Percentiles rank a stretch among this genome's conserved stretches.
phyloP scores from a whole-genome alignment of 1,139 yeast genomes.

The Magnusiomyces suaveolens region DNA sequence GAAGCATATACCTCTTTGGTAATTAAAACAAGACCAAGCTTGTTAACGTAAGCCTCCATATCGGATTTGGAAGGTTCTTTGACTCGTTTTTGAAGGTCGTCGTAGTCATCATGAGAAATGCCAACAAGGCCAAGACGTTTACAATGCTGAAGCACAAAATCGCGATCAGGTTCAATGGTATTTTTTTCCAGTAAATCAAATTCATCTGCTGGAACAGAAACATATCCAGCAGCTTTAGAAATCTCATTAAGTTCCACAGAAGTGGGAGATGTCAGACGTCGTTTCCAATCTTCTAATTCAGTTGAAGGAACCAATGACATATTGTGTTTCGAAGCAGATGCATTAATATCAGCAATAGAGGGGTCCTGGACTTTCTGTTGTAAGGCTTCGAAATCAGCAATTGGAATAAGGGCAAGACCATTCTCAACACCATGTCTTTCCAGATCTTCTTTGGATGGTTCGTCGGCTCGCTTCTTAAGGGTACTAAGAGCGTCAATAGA shows the following conservation, averaged over 20 bases:
- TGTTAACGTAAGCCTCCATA: constrained; percentile 41
- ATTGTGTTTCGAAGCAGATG: constrained; percentile 19
- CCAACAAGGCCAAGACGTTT: constrained; percentile 25
- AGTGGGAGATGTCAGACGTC: constrained; percentile 21
- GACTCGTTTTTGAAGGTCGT: constrained; percentile 14
- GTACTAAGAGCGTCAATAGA: constrained; percentile 5
- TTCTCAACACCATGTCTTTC: constrained; percentile 16
- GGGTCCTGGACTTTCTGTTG: constrained; percentile 11
- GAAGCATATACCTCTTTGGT: constrained; percentile 37
- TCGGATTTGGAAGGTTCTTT: constrained; percentile 27
- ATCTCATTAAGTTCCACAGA: constrained; percentile 30
- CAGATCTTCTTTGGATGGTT: constrained; percentile 11
- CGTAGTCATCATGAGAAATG: constrained; percentile 22
- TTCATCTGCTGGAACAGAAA: constrained; percentile 33
- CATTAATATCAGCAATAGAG: constrained; percentile 9
- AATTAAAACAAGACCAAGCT: constrained; percentile 40
- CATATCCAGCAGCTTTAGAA: constrained; percentile 34
- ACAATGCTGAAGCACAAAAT: constrained; percentile 25
- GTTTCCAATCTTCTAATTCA: constrained; percentile 21
- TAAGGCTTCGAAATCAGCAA: constrained; percentile 21
- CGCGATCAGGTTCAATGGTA: constrained; percentile 24
- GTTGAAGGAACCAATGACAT: constrained; percentile 31
- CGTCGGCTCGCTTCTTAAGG: constrained; percentile 12
- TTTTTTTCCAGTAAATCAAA: constrained; percentile 26
- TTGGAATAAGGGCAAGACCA: constrained; percentile 36